phyloP scores from a whole-genome alignment of 208 protist genomes.

The Lotmaria passim region DNA sequence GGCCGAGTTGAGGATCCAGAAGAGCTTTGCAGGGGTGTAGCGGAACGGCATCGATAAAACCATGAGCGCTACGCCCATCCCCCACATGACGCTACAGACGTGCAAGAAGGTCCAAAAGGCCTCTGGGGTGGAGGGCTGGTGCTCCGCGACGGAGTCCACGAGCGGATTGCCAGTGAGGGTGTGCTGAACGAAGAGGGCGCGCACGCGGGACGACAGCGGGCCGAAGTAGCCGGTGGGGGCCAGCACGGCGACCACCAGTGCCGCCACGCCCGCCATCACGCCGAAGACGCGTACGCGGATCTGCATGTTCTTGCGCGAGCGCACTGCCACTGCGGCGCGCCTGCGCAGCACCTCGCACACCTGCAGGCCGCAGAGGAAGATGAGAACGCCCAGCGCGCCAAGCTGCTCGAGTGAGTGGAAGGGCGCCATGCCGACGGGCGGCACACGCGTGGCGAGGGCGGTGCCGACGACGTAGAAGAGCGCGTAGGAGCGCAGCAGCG shows the following conservation, averaged over 20 bases:
- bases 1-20: constrained; percentile 50
- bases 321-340: constrained; percentile 26
- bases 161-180: constrained; percentile 81
- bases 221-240: constrained; percentile 56
- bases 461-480: constrained; percentile 96
- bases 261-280: constrained; percentile 21
- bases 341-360: constrained; percentile 33
- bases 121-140: constrained; percentile 43
- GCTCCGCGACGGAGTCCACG: constrained; percentile 84
- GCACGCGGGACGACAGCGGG: constrained; percentile 62
- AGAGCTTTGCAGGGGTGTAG: no score
- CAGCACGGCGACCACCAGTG: constrained; percentile 36
- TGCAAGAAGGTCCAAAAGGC: no score
- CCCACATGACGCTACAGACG: not conserved
- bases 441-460: constrained; percentile 93
- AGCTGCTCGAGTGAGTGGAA: constrained; percentile 96
- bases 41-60: no score
- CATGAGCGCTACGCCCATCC: constrained; percentile 11
- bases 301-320: constrained; percentile 28
- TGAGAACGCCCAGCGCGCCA: constrained; percentile 87
- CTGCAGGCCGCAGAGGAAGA: constrained; percentile 47
- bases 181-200: constrained; percentile 73
- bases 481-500: constrained; percentile 95
- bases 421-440: constrained; percentile 94
- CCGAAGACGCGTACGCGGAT: constrained; percentile 40